phyloP scores from a whole-genome alignment of 257 asterid species.

The Eucommia ulmoides region DNA sequence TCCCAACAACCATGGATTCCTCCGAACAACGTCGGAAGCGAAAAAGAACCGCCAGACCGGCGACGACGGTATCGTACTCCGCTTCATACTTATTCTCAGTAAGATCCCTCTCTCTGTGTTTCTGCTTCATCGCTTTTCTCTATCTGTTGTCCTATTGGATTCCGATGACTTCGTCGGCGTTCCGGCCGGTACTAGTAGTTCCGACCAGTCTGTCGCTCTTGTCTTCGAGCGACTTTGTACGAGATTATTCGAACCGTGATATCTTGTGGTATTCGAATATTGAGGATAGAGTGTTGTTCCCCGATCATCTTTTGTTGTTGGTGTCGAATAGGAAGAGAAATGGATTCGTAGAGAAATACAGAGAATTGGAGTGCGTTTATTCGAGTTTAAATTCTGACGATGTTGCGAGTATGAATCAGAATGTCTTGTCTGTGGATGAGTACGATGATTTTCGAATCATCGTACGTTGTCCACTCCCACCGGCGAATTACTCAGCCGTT shows the following conservation, averaged over 20 bases:
- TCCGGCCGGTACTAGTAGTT: conserved; percentile 59
- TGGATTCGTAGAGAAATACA: conserved; percentile 15
- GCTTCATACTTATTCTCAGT: conserved; percentile 32
- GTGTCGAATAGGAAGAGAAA: conserved; percentile 19
- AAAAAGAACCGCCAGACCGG: conserved; percentile 42
- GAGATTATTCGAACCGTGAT: conserved; percentile 27
- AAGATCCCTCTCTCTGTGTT: conserved; percentile 50
- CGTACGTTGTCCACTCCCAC: conserved; percentile 71
- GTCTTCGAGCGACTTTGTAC: conserved; percentile 30
- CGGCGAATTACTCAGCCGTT: conserved; percentile 33
- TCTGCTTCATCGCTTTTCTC: conserved; percentile 38
- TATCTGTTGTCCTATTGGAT: conserved; percentile 30
- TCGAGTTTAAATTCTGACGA: conserved; percentile 11
- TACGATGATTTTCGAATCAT: conserved; percentile 52
- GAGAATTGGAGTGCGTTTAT: conserved; percentile 51
- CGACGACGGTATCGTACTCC: conserved; percentile 9
- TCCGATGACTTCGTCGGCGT: conserved; percentile 41
- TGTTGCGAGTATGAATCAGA: conserved; percentile 15
- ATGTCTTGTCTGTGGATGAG: conserved; percentile 51
- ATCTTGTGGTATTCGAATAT: conserved; percentile 14
- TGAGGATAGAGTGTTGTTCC: conserved; percentile 63
- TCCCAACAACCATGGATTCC: conserved; percentile 64
- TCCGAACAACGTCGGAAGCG: conserved; percentile 77
- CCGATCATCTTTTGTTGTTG: conserved; percentile 66
- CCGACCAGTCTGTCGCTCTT: conserved; percentile 46